Base-by-base conservation (phyloP, 306 rosid genomes). In the Sesbania bispinosa region DNA sequence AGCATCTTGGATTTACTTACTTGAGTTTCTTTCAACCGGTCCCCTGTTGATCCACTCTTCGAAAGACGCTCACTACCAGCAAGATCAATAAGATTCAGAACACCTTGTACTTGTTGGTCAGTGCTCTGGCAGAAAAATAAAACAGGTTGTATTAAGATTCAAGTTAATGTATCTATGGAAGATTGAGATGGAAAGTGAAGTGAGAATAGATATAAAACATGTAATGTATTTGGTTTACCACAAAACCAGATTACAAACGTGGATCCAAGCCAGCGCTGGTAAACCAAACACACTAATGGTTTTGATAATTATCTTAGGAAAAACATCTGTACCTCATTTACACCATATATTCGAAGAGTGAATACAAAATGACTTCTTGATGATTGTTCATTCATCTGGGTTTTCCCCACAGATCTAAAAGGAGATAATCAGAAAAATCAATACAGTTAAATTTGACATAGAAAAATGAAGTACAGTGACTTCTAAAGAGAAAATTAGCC, bases 51-150 rank as follows among this genome's bases (percentile, higher is more conserved):
- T 3, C 97, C 97, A 63, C 99, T 94, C 83, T 91, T 94, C 8
- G 97, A 88, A 76, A 94, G 99, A 8, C 99, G 97, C 76, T 94
- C 99, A 5, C 99, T 94, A 35, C 99, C 99, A 35, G 99, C 97
- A 85, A 94, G 99, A 90, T 94, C 99, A 45, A 94, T 91, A 61
- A 94, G 94, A 77, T 94, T 94, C 73, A 94, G 76, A 47, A 94
- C 71, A 60, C 99, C 99, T 86, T 94, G 97, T 58, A 91, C 99
- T 82, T 94, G 90, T 86, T 91, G 97, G 39, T 91, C 99, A 65
- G 97, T 94, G 80, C 96, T 94, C 99, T 94, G 54, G 38, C 15
- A 61, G 41, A 75, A 65, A 39, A 19, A 65, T 59, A 76, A 68
- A 63, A 46, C 41, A 24, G 69, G 38, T 78, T 57, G 32, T 24